A percentile compares a stretch with the other conserved stretches of the same genome.
Evolutionary conservation across 495 filamentous ascomycete genomes (phyloP).

Genomic region (Aspergillus ostianus): DNA sequence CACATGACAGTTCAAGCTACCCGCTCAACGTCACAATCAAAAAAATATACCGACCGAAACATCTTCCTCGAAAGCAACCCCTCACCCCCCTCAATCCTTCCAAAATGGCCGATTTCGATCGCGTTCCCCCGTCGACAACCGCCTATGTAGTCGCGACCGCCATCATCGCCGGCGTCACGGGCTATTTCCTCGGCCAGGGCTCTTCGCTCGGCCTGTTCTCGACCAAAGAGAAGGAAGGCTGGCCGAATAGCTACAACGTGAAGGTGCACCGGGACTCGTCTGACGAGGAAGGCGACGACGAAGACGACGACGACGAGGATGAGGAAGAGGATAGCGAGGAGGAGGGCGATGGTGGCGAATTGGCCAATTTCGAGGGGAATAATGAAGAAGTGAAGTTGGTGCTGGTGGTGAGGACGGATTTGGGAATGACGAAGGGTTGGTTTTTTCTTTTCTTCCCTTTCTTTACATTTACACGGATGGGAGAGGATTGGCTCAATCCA

Average conservation of each 20-base stretch:
- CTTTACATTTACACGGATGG: background rate
- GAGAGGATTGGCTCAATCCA: background rate
- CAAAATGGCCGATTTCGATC: constrained; percentile 46
- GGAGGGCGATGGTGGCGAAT: constrained; percentile 41
- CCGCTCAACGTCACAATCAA: constrained; percentile 7
- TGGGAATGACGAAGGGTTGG: constrained; percentile 94
- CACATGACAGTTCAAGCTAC: background rate
- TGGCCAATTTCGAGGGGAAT: constrained; percentile 46
- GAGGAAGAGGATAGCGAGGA: constrained; percentile 37
- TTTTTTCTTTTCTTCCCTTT: constrained; percentile 11
- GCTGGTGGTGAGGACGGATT: constrained; percentile 84
- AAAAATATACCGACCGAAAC: background rate
- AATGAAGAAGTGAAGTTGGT: constrained; percentile 92
- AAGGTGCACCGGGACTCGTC: constrained; percentile 47
- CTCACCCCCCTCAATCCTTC: constrained; percentile 3
- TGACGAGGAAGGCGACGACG: constrained; percentile 34
- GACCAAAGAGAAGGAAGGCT: constrained; percentile 39
- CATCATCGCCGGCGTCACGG: constrained; percentile 61
- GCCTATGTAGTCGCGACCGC: constrained; percentile 60
- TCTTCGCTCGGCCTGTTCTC: constrained; percentile 47
- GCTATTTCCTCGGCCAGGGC: constrained; percentile 63
- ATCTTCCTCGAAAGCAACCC: background rate
- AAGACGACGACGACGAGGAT: constrained; percentile 30
- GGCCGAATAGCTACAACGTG: constrained; percentile 53
- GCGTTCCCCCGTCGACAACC: constrained; percentile 43